These are phyloP conservation scores for Tulasnella sp. DNA, from an alignment of 768 basidiomycete genomes.

Conservation along the genomic window DNA sequence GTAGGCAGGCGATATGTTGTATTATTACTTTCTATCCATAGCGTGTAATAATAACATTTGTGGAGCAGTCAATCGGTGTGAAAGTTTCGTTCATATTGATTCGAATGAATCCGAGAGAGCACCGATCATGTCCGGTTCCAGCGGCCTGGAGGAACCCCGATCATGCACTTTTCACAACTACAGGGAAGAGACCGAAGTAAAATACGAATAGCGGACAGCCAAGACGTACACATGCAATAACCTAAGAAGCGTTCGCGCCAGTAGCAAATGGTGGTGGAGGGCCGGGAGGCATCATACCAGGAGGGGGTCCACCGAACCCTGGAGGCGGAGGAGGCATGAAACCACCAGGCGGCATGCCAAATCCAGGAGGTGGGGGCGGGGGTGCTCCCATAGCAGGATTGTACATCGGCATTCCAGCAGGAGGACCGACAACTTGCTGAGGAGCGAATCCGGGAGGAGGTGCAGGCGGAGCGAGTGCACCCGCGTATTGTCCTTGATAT, in stretches of 20 bases:
- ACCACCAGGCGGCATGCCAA: conserved; percentile 29
- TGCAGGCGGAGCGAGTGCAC: conserved; percentile 74
- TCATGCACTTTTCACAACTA: background rate
- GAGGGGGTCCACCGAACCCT: conserved; percentile 49
- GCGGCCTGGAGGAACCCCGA: background rate
- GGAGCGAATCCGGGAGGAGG: conserved; percentile 76
- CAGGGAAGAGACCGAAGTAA: background rate
- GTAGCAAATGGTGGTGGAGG: conserved; percentile 21
- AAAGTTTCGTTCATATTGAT: background rate
- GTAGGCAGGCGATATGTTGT: conserved; percentile 5
- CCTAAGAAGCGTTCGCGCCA: conserved; percentile 12
- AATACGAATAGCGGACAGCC: background rate
- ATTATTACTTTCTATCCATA: conserved; percentile 9
- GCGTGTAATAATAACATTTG: conserved; percentile 1
- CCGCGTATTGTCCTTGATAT: conserved; percentile 92
- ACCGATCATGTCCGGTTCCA: background rate
- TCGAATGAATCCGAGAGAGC: background rate
- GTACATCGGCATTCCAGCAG: conserved; percentile 28
- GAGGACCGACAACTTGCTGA: conserved; percentile 51
- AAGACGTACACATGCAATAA: background rate
- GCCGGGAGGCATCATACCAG: conserved; percentile 38
- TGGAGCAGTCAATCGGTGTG: background rate
- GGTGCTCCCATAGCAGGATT: conserved; percentile 20
- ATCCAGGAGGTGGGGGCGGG: conserved; percentile 23
- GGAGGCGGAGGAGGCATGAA: conserved; percentile 60